Base-by-base conservation (phyloP, 768 basidiomycete species). In the Kwoniella heveanensis region DNA sequence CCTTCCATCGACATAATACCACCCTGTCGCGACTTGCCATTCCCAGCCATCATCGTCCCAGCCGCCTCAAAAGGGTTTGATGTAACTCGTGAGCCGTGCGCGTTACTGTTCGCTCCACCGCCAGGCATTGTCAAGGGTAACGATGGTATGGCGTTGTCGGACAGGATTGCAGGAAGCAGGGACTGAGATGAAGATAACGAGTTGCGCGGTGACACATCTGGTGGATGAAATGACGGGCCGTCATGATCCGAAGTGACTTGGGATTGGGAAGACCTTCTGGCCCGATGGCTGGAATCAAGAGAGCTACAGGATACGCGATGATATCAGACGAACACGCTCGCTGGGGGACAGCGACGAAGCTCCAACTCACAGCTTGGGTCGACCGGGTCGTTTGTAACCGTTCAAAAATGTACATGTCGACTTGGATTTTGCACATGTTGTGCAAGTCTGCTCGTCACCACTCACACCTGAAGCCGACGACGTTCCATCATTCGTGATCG, bases 361-460 rank as follows among this genome's bases (percentile, higher is more conserved):
- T n/a, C n/a, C n/a, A n/a, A 44, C 39, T 44, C 39, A 44, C 39
- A 44, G 39, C 39, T 44, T 44, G 9, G 48, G 48, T 19, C 48
- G 21, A 26, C 48, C 48, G 5, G 48, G 48, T 10, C 48, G 48
- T 49, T 49, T 49, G 48, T 49, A 49, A 10, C 48, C 48, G 22
- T 49, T 49, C 7, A 49, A 22, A 49, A 49, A 49, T 10, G 48
- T 49, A 26, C 48, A 49, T 49, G 48, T 49, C 22, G 48, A 22
- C 22, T 49, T 49, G 48, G 21, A 6, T 17, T 49, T 49, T 10
- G 25, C 48, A 19, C 48, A 49, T 10, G 48, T 49, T 22, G 48
- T 49, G 22, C 48, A 49, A 22, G 48, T 49, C 25, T 22, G 22
- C 2, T 49, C 48, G 4, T 49, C 48, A 5, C 22, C 46, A 22